phyloP scores from a whole-genome alignment of 2,329 filamentous ascomycete species.

The Knufia petricola region DNA sequence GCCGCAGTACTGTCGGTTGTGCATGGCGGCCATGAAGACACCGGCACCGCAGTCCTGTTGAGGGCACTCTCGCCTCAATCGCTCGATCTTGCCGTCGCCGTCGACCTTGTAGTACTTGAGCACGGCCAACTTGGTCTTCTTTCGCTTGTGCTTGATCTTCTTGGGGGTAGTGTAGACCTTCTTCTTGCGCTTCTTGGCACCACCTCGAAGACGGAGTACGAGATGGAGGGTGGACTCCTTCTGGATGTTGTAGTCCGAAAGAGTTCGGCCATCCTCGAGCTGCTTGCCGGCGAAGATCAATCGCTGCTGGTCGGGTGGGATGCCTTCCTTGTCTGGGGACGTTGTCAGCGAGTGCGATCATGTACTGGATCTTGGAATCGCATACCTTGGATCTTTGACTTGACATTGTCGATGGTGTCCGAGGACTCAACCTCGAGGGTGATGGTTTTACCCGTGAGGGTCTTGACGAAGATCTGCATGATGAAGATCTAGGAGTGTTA shows the following conservation, averaged over 20 bases:
- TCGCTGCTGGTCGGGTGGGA: slow-evolving; percentile 97
- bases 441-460: slow-evolving; percentile 98
- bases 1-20: slow-evolving; percentile 96
- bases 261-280: slow-evolving; percentile 97
- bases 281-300: slow-evolving; percentile 99
- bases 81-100: slow-evolving; percentile 99
- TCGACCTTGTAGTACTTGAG: slow-evolving; percentile 99
- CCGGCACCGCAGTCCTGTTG: slow-evolving; percentile 93
- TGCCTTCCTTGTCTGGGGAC: slow-evolving; percentile 90
- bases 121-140: slow-evolving; percentile 99
- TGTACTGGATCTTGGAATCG: background rate
- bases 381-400: slow-evolving; percentile 80
- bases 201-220: slow-evolving; percentile 95
- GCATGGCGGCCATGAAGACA: slow-evolving; percentile 99
- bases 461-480: slow-evolving; percentile 51
- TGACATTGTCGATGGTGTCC: slow-evolving; percentile 99
- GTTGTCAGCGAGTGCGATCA: slow-evolving; percentile 2
- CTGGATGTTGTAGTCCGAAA: slow-evolving; percentile 99
- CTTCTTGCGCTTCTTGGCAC: slow-evolving; percentile 99
- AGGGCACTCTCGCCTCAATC: slow-evolving; percentile 95
- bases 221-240: slow-evolving; percentile 99
- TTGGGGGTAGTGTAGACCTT: slow-evolving; percentile 99
- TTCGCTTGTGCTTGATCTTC: slow-evolving; percentile 99
- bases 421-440: slow-evolving; percentile 99
- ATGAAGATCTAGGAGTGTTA: slow-evolving; percentile 30